Conservation (phyloP, 179 eudicot genomes). For the Heliamphora ciliata region DNA sequence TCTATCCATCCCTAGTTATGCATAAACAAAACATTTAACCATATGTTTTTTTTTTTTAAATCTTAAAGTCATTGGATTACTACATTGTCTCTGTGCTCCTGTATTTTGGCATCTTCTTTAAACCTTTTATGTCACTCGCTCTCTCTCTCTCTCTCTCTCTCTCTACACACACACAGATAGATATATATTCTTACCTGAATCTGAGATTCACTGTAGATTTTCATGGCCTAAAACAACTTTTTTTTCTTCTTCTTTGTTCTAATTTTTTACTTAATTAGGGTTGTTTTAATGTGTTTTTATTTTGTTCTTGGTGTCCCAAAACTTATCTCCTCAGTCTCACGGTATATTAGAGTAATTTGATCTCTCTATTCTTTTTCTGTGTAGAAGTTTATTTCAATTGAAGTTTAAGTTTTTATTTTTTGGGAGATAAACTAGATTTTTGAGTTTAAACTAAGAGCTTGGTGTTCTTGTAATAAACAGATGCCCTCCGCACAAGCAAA, state of each 20-base stretch:
- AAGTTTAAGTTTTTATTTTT: neutral
- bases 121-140: too few species aligned
- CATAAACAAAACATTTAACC: too few species aligned
- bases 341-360: neutral
- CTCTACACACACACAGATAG: neutral
- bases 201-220: too few species aligned
- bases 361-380: too few species aligned
- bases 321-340: neutral
- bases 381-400: too few species aligned
- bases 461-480: slow-evolving; percentile 26
- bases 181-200: neutral
- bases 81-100: neutral
- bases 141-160: neutral
- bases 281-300: too few species aligned
- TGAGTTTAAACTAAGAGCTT: neutral
- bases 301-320: too few species aligned
- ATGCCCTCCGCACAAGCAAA: slow-evolving; percentile 79
- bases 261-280: too few species aligned
- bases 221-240: too few species aligned
- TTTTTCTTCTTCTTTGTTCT: too few species aligned
- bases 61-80: neutral
- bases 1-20: neutral
- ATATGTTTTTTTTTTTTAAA: neutral
- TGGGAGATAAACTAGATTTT: neutral
- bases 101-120: neutral